Evolutionary conservation across 192 early-diverging fungal genomes (phyloP).

Genomic region (Entomortierella chlamydospora): DNA sequence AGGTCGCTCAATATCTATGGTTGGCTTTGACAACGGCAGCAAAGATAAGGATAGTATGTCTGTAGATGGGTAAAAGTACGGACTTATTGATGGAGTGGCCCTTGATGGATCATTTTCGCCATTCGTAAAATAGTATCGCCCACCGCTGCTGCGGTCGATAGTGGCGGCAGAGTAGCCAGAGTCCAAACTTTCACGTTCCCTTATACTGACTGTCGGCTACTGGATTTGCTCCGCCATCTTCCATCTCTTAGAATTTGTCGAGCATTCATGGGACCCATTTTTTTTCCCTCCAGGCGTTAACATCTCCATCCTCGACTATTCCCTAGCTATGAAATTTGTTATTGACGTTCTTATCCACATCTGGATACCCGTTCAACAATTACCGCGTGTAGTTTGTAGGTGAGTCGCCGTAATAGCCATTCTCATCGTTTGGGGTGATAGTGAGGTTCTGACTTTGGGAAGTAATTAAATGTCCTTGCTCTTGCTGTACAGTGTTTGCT

Average conservation of each 20-base stretch:
- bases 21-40: too few species aligned
- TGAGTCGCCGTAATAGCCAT: background rate
- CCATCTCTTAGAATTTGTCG: background rate
- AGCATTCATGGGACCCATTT: background rate
- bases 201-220: background rate
- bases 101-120: constrained; percentile 69
- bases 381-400: background rate
- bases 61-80: background rate
- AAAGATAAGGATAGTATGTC: background rate
- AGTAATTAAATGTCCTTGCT: background rate
- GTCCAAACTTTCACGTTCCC: background rate
- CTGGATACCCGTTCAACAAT: constrained; percentile 26
- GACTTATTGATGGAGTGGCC: too few species aligned
- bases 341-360: constrained; percentile 44
- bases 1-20: background rate
- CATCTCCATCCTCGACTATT: constrained; percentile 17
- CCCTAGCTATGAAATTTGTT: constrained; percentile 41
- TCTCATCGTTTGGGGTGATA: background rate
- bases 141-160: constrained; percentile 18
- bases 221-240: background rate
- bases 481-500: background rate
- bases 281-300: background rate
- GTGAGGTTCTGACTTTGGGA: background rate
- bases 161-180: background rate
- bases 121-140: constrained; percentile 73